Percentiles rank a stretch among this genome's conserved stretches.
Conservation (phyloP, 2,329 filamentous ascomycete genomes). For the Aspergillus caelatus region DNA sequence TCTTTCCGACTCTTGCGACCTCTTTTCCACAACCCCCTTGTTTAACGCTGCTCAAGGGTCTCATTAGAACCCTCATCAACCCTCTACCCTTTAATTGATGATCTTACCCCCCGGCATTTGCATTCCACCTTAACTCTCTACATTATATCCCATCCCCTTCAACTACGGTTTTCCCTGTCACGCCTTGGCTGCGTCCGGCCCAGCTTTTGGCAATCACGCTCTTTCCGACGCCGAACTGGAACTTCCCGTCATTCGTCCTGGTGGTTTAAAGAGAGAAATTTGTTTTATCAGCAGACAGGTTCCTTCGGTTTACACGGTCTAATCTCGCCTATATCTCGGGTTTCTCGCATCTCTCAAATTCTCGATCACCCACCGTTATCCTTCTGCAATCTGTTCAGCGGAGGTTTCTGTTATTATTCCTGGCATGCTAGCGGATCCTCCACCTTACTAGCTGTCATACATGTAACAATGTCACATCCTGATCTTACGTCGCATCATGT, state of each 20-base stretch:
- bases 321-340: conserved; percentile 7
- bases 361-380: not conserved
- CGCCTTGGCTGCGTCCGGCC: conserved; percentile 1
- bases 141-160: conserved; percentile 1
- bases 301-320: conserved; percentile 7
- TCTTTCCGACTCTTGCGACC: conserved; percentile 11
- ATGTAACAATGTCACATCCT: conserved; percentile 49
- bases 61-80: conserved; percentile 17
- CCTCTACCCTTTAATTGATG: conserved; percentile 20
- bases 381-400: conserved; percentile 17
- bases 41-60: conserved; percentile 11
- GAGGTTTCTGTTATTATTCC: conserved; percentile 30
- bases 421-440: conserved; percentile 31
- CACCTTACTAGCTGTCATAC: conserved; percentile 39
- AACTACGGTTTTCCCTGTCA: conserved; percentile 5
- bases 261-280: conserved; percentile 3
- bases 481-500: conserved; percentile 60
- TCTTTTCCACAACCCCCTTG: conserved; percentile 10
- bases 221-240: not conserved
- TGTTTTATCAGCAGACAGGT: not conserved
- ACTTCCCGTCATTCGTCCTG: conserved; percentile 7
- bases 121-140: conserved; percentile 5
- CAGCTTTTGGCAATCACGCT: not conserved
- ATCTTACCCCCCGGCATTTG: conserved; percentile 14
- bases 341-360: conserved; percentile 11